Conservation (phyloP, 352 stramenopile species). For the Phytophthora agathidicida region DNA sequence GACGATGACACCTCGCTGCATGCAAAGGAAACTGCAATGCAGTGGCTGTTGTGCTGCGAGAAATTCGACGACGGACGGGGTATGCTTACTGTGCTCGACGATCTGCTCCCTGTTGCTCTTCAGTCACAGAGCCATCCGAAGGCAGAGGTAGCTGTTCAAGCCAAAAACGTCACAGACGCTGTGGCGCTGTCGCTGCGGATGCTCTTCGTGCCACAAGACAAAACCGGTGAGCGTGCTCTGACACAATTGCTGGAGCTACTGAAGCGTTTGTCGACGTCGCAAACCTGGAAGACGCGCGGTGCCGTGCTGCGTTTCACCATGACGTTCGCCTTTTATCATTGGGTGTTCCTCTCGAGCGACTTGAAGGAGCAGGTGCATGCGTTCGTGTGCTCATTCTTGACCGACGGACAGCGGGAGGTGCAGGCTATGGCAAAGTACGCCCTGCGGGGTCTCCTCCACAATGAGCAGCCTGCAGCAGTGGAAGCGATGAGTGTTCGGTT, state of each 20-base stretch:
- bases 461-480: slow-evolving; percentile 45
- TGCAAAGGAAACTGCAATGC: slow-evolving; percentile 73
- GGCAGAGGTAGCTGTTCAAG: slow-evolving; percentile 67
- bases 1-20: slow-evolving; percentile 33
- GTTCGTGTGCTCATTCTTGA: slow-evolving; percentile 61
- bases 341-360: slow-evolving; percentile 48
- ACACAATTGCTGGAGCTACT: slow-evolving; percentile 46
- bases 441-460: slow-evolving; percentile 68
- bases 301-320: slow-evolving; percentile 77
- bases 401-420: slow-evolving; percentile 77
- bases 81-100: slow-evolving; percentile 47
- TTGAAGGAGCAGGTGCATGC: slow-evolving; percentile 55
- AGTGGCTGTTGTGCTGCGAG: slow-evolving; percentile 65
- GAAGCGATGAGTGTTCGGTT: slow-evolving; percentile 45
- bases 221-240: slow-evolving; percentile 11
- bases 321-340: slow-evolving; percentile 81
- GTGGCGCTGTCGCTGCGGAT: slow-evolving; percentile 66
- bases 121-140: slow-evolving; percentile 73
- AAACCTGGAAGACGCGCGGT: slow-evolving; percentile 71
- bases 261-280: slow-evolving; percentile 45
- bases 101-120: slow-evolving; percentile 70
- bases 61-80: slow-evolving; percentile 53
- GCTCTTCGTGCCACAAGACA: slow-evolving; percentile 31
- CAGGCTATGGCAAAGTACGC: slow-evolving; percentile 84
- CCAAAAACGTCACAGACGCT: slow-evolving; percentile 63